Base-by-base conservation (phyloP, 106 monocot species). In the Dendrobium officinale region DNA sequence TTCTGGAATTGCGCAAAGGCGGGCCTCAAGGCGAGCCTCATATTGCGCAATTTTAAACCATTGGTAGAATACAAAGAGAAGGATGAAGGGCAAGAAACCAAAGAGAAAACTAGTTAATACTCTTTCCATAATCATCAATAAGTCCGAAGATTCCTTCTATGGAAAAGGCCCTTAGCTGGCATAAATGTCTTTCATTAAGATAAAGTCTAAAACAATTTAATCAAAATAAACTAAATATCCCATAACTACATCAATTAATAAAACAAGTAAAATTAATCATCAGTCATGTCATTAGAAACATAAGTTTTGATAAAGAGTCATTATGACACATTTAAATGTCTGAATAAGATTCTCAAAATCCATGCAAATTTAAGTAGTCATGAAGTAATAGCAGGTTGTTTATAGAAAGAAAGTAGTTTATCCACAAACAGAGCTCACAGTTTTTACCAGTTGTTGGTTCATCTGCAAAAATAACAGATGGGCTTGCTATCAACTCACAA, bases 401-500 rank as follows among this genome's bases (percentile, higher is more conserved):
- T 70, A 33, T 11, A 70, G 33, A 70, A 16, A 31, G 9, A 70
- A 15, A 13, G 10, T 37, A 31, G 4, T 74, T 74, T n/a, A 74
- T 74, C 19, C 7, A 74, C 19, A 72, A 72, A 44, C 19, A 43
- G 0, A 76, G 76, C 41, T 42, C 15, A 42, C 4, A 31, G n/a
- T 26, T 56, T 76, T 56, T 88, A 97, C 97, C 97, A 42, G 97
- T 97, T 49, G 97, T 97, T 16, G 97, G 97, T 86, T 97, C 97
- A 83, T 97, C 97, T 3, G 97, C 94, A 89, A 97, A 97, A 77
- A 97, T 88, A 80, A 97, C 84, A 82, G 97, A 97, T 79, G 97
- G 97, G 64, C 94, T 97, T 49, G 97, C 97, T 78, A 97, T 94
- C 75, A 97, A 84, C 84, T 97, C 97, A 82, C 97, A 97, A 66